Conservation (phyloP, 2,329 filamentous ascomycete species). For the Alternaria sp. region DNA sequence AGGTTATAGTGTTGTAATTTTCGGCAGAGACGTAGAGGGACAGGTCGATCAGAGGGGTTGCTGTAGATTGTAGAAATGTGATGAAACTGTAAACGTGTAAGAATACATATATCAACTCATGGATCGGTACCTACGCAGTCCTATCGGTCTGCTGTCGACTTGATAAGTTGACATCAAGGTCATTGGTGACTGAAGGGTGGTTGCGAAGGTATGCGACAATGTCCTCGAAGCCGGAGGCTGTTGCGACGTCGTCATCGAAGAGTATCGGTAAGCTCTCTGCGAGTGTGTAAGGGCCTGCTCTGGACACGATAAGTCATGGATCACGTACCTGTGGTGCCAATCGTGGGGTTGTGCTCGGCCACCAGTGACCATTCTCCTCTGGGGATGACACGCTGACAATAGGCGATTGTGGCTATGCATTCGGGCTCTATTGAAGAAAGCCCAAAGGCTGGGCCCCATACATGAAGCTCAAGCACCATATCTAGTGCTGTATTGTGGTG, state of each 20-base stretch:
- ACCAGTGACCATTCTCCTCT: conserved; percentile 56
- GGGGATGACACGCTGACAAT: conserved; percentile 72
- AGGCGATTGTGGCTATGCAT: conserved; percentile 84
- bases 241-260: conserved; percentile 61
- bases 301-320: background rate
- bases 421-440: conserved; percentile 91
- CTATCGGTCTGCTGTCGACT: conserved; percentile 49
- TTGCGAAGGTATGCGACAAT: conserved; percentile 67
- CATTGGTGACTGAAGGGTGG: conserved; percentile 33
- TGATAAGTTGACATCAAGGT: conserved; percentile 43
- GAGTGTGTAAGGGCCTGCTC: conserved; percentile 2
- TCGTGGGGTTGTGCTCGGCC: conserved; percentile 67
- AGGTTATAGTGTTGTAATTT: conserved; percentile 82
- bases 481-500: conserved; percentile 6
- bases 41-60: conserved; percentile 82
- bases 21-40: conserved; percentile 89
- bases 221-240: conserved; percentile 68
- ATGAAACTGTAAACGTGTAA: conserved; percentile 50
- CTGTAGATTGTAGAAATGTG: conserved; percentile 77
- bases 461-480: conserved; percentile 76
- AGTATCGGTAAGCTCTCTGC: conserved; percentile 67
- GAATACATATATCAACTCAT: background rate
- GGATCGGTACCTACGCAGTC: conserved; percentile 49
- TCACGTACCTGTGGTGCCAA: conserved; percentile 67
- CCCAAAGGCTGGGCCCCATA: conserved; percentile 90